Base-by-base conservation (phyloP, 2,329 filamentous ascomycete genomes). In the Penicillium hesseltinei region DNA sequence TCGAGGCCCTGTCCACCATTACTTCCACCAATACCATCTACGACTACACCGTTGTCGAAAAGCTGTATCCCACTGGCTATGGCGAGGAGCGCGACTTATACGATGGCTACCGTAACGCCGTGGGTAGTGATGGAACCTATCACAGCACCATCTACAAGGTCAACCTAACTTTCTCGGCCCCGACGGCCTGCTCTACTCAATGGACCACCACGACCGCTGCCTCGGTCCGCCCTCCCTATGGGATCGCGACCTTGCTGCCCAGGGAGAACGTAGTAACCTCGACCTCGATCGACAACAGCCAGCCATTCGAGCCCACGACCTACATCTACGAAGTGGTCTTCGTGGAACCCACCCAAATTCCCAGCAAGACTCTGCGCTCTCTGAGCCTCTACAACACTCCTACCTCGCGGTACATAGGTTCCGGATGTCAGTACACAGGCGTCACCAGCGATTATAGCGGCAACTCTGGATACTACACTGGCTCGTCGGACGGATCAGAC, bases 271-370 rank as follows among this genome's bases (percentile, higher is more conserved):
- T 58, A 15, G 57, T 56, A 6, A 67, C 63, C 10, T 70, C 68
- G 2, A 42, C 61, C 25, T 67, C 55, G 11, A 57, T 69, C 17
- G 62, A 70, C 59, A 60, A 63, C 40, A 55, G 51, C 25, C 23
- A 23, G 4, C 59, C 66, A 11, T 72, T 72, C 48, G 56, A 60
- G 17, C 62, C 69, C 1, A 65, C 65, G 10, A 72, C 69, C 7
- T 62, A 64, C 45, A 65, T 69, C 7, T 60, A 64, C 42, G 61
- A 65, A 13, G 59, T 66, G 38, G 58, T 69, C 35, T 72, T 55
- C 49, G 60, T 72, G 3, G 64, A 68, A 5, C 68, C 70, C 1
- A 68, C 69, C 6, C 70, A 72, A 47, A n/a, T 72, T 1, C 69
- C 70, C 8, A 57, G 51, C 19, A 27, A 45, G 2, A 60, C 60